These are phyloP conservation scores for Achaetomiella virescens DNA, from an alignment of 495 filamentous ascomycete species.

Conservation along the genomic window DNA sequence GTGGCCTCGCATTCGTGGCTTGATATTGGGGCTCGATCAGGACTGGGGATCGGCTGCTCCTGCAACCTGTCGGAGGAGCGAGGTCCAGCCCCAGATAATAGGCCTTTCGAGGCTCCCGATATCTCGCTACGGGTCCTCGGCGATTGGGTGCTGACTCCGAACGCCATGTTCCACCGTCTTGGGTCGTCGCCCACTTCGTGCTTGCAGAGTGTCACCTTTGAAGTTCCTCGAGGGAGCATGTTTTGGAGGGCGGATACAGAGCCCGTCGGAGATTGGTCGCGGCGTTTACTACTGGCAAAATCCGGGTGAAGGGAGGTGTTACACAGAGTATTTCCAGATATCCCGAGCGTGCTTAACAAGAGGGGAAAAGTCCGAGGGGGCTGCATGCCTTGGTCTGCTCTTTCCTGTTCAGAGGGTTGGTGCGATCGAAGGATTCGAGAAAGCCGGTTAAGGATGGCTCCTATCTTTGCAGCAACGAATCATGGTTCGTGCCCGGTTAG, in stretches of 20 bases:
- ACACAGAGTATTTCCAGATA: not conserved
- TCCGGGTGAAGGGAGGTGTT: not conserved
- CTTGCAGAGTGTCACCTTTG: not conserved
- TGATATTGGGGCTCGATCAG: not conserved
- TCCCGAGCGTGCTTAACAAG: not conserved
- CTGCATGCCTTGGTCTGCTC: not conserved
- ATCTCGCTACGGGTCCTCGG: not conserved
- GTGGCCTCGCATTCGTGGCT: not conserved
- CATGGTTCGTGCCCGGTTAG: slow-evolving; percentile 2
- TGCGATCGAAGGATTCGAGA: slow-evolving; percentile 1
- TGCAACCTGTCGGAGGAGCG: too few species aligned
- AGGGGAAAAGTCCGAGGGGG: not conserved
- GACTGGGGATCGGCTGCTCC: too few species aligned
- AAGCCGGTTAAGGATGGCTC: not conserved
- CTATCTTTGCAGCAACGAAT: not conserved
- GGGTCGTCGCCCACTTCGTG: not conserved
- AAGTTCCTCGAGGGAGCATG: not conserved
- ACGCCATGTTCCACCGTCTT: slow-evolving; percentile 5
- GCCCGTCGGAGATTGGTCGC: not conserved
- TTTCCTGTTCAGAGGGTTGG: not conserved
- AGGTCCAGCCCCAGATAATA: too few species aligned
- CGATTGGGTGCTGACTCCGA: slow-evolving; percentile 11
- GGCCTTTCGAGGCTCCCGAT: too few species aligned
- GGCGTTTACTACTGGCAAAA: not conserved
- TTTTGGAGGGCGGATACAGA: not conserved